Evolutionary conservation across 2,329 filamentous ascomycete species (phyloP).

Genomic region (Pyricularia grisea): DNA sequence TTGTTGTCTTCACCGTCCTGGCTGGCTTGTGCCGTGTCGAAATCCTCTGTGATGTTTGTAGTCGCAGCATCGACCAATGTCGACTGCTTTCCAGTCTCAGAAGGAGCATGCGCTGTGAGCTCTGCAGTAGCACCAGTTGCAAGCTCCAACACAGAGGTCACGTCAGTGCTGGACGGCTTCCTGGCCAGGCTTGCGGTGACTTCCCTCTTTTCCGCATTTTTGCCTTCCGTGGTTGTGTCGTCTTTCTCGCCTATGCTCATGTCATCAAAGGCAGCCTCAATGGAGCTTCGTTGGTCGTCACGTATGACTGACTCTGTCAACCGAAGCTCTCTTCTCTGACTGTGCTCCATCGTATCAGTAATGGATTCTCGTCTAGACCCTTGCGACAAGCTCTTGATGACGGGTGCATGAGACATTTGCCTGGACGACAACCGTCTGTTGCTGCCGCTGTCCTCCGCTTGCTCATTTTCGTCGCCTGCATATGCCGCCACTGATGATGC

Average conservation of each 20-base stretch:
- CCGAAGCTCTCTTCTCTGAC: conserved; percentile 36
- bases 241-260: conserved; percentile 33
- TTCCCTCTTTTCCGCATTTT: conserved; percentile 21
- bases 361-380: conserved; percentile 17
- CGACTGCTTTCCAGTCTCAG: background rate
- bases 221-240: conserved; percentile 11
- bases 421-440: conserved; percentile 32
- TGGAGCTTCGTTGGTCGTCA: conserved; percentile 35
- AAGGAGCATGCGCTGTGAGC: background rate
- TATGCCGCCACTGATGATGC: conserved; percentile 64
- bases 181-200: conserved; percentile 28
- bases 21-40: background rate
- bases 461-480: conserved; percentile 36
- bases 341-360: conserved; percentile 12
- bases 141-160: conserved; percentile 7
- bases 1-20: background rate
- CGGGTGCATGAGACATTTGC: conserved; percentile 38
- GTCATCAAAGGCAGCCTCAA: conserved; percentile 49
- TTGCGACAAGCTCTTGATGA: conserved; percentile 33
- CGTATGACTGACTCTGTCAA: conserved; percentile 22
- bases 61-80: background rate
- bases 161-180: conserved; percentile 5
- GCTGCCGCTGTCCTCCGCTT: conserved; percentile 11
- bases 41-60: background rate
- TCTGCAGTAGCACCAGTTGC: conserved; percentile 1